Base-by-base conservation (phyloP, 2,329 filamentous ascomycete genomes). In the Trichocomaceae sp. region DNA sequence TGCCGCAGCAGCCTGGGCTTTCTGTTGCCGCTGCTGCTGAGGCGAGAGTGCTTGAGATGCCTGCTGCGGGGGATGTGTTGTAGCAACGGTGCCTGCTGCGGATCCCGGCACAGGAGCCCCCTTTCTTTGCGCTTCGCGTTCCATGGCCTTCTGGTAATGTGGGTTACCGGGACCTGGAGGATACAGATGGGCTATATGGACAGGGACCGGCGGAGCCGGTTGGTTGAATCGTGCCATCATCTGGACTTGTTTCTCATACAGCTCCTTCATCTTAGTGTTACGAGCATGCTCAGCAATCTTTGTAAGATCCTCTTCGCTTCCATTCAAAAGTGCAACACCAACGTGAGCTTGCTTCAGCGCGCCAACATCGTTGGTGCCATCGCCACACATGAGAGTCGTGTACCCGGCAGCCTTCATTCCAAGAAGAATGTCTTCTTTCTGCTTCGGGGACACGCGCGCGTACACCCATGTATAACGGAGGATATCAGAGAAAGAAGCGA, bases 311-410 rank as follows among this genome's bases (percentile, higher is more conserved):
- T 97, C 88, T 61, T 85, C 86, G 1, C 91, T 95, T 59, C 93
- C 93, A 72, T 99, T 99, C 62, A 99, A 83, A 49, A 99, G 83
- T 20, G 93, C 93, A 59, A 99, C 88, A 73, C 93, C 93, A 60
- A 99, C 90, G 68, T 99, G 93, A 41, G 93, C 93, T 75, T 99
- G 93, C 79, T 99, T 99, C 66, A 99, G 78, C 45, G 93, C 93
- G 61, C 93, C 93, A 54, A 99, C 93, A 67, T 99, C 93, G 71
- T 99, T 99, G 54, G 93, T 99, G 60, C 93, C 93, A 66, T 99
- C 93, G 72, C 93, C 93, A 64, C 91, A 95, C 93, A 99, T 99
- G 59, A 99, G 82, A 29, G 93, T 99, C 58, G 93, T 96, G 77
- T 99, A 99, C 49, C 93, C 93, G 75, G 90, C 88, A 65, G 96